Evolutionary conservation across 306 rosid genomes (phyloP), one percentile per base, ranked within the genome.

Genomic region (Fagus crenata): DNA sequence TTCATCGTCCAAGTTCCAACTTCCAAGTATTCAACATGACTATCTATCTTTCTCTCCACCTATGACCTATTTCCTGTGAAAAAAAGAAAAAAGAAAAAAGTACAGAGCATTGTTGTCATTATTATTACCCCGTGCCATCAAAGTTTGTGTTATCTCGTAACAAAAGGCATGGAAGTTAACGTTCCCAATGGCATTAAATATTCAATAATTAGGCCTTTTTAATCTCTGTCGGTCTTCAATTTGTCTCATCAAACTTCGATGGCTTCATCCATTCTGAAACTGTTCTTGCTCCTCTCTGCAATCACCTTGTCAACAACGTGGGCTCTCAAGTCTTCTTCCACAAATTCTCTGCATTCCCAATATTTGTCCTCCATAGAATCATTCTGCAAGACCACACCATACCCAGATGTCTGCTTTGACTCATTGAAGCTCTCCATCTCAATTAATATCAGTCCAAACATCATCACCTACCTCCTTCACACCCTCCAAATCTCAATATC

Each of bases 361-460:
- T 46, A 12, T 60, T 75, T 86, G 67, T 71, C 86, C 7, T 79
- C 93, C 71, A 60, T 87, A 1, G 77, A 59, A 84, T 87, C 93
- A 49, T 70, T 93, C 74, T 93, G 98, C 80, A 79, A 49, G 71
- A 76, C 81, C 56, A 82, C 87, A 1, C 92, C 91, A 35, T 82
- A 86, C 77, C 93, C 91, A n/a, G 82, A 89, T 71, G 59, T 31
- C n/a, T 89, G 90, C 72, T 90, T 87, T 64, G 75, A 85, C 40
- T 86, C 97, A 13, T 67, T 88, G 35, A 92, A 92, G 86, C 90
- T 92, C 13, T 86, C 92, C 2, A 81, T 90, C 72, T 89, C 96
- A 2, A 82, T 89, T 41, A 82, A 54, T 80, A 90, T 90, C 77
- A 77, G 75, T 22, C 97, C 96, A 49, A 86, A 86, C 80, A 87